Percentiles rank a stretch among this genome's conserved stretches.
Evolutionary conservation across 371 early-diverging fungal species (phyloP).

Genomic region (Zopfochytrium polystomum): DNA sequence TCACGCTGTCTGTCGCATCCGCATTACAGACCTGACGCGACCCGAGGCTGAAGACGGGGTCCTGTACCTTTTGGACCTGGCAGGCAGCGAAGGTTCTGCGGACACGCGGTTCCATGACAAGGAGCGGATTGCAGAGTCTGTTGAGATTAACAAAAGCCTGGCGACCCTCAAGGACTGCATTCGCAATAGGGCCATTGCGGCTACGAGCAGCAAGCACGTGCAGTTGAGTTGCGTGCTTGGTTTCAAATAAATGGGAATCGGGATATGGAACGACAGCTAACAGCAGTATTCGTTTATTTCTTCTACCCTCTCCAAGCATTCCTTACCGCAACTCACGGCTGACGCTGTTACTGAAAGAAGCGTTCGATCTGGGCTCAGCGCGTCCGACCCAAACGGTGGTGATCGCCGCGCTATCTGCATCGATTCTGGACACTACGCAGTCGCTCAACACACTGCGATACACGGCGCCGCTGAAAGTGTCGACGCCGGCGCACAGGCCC

Average conservation of each 20-base stretch:
- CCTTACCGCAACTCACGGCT: conserved; percentile 45
- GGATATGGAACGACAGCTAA: too few species aligned
- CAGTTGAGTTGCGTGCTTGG: conserved; percentile 10
- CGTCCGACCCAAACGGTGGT: conserved; percentile 39
- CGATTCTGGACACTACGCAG: conserved; percentile 32
- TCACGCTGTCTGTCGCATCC: conserved; percentile 46
- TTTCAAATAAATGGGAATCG: too few species aligned
- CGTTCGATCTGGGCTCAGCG: conserved; percentile 35
- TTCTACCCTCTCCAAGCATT: conserved; percentile 21
- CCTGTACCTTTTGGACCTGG: conserved; percentile 46
- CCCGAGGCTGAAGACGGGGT: conserved; percentile 39
- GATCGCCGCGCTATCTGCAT: conserved; percentile 44
- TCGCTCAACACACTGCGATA: conserved; percentile 43
- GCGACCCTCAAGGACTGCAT: conserved; percentile 50
- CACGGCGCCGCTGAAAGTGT: conserved; percentile 32
- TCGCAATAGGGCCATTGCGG: conserved; percentile 33
- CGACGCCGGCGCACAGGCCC: conserved; percentile 11
- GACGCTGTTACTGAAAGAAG: conserved; percentile 46
- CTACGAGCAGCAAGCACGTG: conserved; percentile 14
- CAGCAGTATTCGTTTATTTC: too few species aligned
- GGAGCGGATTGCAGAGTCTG: conserved; percentile 42
- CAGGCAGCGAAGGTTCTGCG: conserved; percentile 41
- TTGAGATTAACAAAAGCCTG: conserved; percentile 47
- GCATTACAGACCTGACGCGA: conserved; percentile 25
- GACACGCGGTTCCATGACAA: conserved; percentile 40